Percentiles rank a stretch among this genome's conserved stretches.
Evolutionary conservation across 2,329 filamentous ascomycete species (phyloP).

Genomic region (Lanzia echinophila): DNA sequence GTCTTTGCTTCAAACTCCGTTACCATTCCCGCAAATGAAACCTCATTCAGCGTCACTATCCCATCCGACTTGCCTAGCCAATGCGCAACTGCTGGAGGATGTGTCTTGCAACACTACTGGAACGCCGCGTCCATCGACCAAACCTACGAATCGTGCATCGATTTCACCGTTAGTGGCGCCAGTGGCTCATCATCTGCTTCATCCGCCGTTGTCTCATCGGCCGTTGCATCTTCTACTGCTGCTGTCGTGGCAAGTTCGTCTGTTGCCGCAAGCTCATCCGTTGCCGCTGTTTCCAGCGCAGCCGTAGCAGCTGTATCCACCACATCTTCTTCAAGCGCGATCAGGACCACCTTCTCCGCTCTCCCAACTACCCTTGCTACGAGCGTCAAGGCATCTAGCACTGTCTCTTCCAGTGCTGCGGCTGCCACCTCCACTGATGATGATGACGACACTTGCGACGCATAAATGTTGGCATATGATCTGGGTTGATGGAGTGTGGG

Average conservation of each 20-base stretch:
- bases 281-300: background rate
- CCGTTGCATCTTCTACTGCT: background rate
- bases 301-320: background rate
- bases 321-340: background rate
- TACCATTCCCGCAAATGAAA: slow-evolving; percentile 39
- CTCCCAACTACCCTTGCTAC: slow-evolving; percentile 5
- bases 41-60: slow-evolving; percentile 47
- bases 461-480: background rate
- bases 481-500: background rate
- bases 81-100: slow-evolving; percentile 22
- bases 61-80: slow-evolving; percentile 38
- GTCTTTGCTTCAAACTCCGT: slow-evolving; percentile 42
- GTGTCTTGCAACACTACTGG: slow-evolving; percentile 49
- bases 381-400: background rate
- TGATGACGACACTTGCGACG: slow-evolving; percentile 2
- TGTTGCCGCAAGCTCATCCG: background rate
- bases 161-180: slow-evolving; percentile 34
- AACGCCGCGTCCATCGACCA: slow-evolving; percentile 42
- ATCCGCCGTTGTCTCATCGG: background rate
- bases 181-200: background rate
- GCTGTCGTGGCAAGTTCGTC: background rate
- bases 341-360: background rate
- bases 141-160: slow-evolving; percentile 51
- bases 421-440: background rate
- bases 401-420: background rate